Conservation (phyloP, 2,329 filamentous ascomycete genomes). For the Cucurbitaria berberidis region DNA sequence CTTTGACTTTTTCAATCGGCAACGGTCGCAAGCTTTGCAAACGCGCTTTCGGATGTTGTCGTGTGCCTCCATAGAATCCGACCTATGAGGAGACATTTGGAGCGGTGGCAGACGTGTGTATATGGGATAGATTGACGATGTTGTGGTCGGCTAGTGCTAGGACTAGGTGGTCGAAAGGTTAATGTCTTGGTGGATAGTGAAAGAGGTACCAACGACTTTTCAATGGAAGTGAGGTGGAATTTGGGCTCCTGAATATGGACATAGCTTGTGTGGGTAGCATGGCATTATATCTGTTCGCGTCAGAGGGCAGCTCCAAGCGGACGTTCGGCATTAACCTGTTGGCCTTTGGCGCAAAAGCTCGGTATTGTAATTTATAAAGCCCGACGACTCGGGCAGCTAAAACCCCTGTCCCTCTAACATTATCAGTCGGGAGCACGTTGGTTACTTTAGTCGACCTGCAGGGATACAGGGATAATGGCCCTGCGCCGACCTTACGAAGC, state of each 20-base stretch:
- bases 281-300: slow-evolving; percentile 50
- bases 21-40: slow-evolving; percentile 71
- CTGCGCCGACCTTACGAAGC: slow-evolving; percentile 48
- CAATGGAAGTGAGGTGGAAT: slow-evolving; percentile 26
- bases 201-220: slow-evolving; percentile 7
- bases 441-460: slow-evolving; percentile 40
- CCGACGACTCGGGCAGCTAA: slow-evolving; percentile 31
- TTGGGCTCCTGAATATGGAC: slow-evolving; percentile 36
- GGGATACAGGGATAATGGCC: slow-evolving; percentile 39
- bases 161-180: slow-evolving; percentile 8
- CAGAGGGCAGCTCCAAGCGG: slow-evolving; percentile 46
- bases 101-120: slow-evolving; percentile 3
- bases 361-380: slow-evolving; percentile 42
- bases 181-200: slow-evolving; percentile 9
- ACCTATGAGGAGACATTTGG: slow-evolving; percentile 44
- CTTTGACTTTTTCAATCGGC: slow-evolving; percentile 71
- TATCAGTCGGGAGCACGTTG: slow-evolving; percentile 40
- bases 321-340: slow-evolving; percentile 44
- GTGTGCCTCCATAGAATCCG: slow-evolving; percentile 51
- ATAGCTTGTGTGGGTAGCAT: slow-evolving; percentile 40
- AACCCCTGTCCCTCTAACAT: slow-evolving; percentile 38
- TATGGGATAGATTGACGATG: background rate
- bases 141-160: background rate
- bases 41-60: slow-evolving; percentile 65
- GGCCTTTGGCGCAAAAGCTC: slow-evolving; percentile 22